Conservation (phyloP, 176 grass and related monocot genomes). For the Oryza coarctata region DNA sequence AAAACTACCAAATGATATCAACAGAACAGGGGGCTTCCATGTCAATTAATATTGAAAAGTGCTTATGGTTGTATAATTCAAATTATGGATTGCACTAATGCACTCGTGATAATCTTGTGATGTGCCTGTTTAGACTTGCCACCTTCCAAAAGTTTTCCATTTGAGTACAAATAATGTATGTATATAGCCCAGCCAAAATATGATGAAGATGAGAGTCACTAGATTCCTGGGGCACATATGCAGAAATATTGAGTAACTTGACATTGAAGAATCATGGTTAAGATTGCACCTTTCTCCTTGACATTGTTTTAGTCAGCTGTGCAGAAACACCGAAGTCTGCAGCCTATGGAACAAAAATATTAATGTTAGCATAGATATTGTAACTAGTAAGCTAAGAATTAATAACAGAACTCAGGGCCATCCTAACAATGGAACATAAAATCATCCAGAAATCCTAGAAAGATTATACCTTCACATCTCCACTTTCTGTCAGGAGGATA, state of each 20-base stretch:
- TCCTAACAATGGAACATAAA: slow-evolving; percentile 25
- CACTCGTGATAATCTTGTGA: background rate
- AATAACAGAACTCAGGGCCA: background rate
- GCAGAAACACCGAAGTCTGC: slow-evolving; percentile 99
- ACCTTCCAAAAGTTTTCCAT: slow-evolving; percentile 22
- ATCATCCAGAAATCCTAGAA: background rate
- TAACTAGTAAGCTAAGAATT: background rate
- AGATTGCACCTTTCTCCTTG: slow-evolving; percentile 89
- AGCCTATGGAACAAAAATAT: slow-evolving; percentile 54
- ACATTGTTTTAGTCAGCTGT: slow-evolving; percentile 99
- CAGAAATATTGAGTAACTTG: slow-evolving; percentile 15
- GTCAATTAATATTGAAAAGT: background rate
- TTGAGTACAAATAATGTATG: slow-evolving; percentile 25
- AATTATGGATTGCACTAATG: background rate
- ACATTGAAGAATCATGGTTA: slow-evolving; percentile 9
- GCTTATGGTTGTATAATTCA: background rate
- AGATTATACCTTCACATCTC: slow-evolving; percentile 94
- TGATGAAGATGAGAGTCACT: background rate
- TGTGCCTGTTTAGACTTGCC: background rate
- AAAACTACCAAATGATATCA: background rate
- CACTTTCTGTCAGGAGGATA: slow-evolving; percentile 93
- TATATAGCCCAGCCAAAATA: background rate
- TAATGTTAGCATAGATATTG: slow-evolving; percentile 23
- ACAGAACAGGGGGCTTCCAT: slow-evolving; percentile 5
- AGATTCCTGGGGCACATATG: slow-evolving; percentile 7